These are phyloP conservation scores for Gnomoniopsis sp. DNA, from an alignment of 2,329 filamentous ascomycete genomes.

Conservation along the genomic window DNA sequence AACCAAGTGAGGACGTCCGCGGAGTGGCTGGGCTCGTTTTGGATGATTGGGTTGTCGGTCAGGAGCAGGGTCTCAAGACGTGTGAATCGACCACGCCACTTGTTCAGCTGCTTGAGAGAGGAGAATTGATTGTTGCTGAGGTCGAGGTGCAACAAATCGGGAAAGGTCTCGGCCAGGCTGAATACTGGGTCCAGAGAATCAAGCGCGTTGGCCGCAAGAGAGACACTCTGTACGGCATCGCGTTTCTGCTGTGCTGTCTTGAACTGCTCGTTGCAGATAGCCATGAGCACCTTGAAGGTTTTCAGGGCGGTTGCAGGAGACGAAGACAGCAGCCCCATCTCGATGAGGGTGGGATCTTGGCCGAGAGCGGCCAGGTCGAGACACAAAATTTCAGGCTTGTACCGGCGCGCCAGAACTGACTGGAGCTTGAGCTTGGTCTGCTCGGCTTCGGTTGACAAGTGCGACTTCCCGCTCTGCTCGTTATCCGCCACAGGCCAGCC, in stretches of 20 bases:
- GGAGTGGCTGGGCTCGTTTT: slow-evolving; percentile 57
- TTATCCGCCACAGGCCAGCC: slow-evolving; percentile 41
- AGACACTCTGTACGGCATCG: slow-evolving; percentile 77
- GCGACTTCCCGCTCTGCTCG: background rate
- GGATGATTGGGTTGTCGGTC: slow-evolving; percentile 73
- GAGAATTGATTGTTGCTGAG: slow-evolving; percentile 79
- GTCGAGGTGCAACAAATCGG: slow-evolving; percentile 83
- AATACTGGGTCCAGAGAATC: slow-evolving; percentile 70
- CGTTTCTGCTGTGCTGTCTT: slow-evolving; percentile 67
- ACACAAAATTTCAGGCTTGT: slow-evolving; percentile 67
- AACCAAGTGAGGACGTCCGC: slow-evolving; percentile 76
- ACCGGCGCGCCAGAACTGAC: slow-evolving; percentile 70
- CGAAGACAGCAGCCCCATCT: slow-evolving; percentile 73
- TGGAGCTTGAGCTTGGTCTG: slow-evolving; percentile 68
- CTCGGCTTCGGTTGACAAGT: slow-evolving; percentile 26
- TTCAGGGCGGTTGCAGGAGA: slow-evolving; percentile 71
- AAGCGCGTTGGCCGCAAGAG: slow-evolving; percentile 76
- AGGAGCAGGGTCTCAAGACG: slow-evolving; percentile 79
- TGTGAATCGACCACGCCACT: slow-evolving; percentile 77
- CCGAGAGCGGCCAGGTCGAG: slow-evolving; percentile 79
- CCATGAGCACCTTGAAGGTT: slow-evolving; percentile 90
- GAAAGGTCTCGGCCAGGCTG: slow-evolving; percentile 73
- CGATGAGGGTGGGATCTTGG: slow-evolving; percentile 66
- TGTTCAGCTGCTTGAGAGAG: slow-evolving; percentile 62
- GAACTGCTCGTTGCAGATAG: slow-evolving; percentile 76